Conservation (phyloP, 2,329 filamentous ascomycete genomes). For the Alternaria novae-zelandiae region DNA sequence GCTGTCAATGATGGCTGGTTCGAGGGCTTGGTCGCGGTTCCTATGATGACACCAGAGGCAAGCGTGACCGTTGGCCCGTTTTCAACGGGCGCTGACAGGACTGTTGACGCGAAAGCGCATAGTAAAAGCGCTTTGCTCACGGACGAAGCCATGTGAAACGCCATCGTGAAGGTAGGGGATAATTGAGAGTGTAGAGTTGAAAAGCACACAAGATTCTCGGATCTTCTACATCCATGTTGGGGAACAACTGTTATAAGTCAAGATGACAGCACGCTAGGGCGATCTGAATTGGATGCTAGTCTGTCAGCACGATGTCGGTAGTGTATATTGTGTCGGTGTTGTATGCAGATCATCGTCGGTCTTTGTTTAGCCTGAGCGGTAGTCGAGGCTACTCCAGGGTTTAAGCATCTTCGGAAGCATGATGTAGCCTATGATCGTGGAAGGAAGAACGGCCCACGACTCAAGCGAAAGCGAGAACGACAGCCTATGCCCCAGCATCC, state of each 20-base stretch:
- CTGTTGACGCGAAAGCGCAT: not conserved
- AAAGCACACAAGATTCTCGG: not conserved
- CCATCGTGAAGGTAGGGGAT: not conserved
- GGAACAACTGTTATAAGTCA: not conserved
- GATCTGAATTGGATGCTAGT: not conserved
- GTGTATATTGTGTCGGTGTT: not conserved
- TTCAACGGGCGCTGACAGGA: not conserved
- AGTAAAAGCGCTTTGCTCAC: not conserved
- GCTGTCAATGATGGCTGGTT: constrained; percentile 14
- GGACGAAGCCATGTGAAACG: not conserved
- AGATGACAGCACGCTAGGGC: not conserved
- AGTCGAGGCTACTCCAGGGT: not conserved
- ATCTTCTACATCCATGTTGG: not conserved
- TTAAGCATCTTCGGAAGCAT: not conserved
- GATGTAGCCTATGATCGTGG: not conserved
- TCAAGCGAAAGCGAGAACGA: not conserved
- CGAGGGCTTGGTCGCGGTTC: constrained; percentile 7
- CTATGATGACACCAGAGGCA: constrained; percentile 11
- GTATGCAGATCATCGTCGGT: not conserved
- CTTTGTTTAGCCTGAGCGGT: not conserved
- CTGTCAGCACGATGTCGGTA: not conserved
- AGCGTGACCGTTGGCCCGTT: constrained; percentile 9
- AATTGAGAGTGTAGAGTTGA: not conserved
- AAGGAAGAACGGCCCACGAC: not conserved
- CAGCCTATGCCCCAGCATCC: not conserved